Evolutionary conservation across 225 moss, liverwort and hornwort genomes (phyloP).

Genomic region (Marchantia paleacea): DNA sequence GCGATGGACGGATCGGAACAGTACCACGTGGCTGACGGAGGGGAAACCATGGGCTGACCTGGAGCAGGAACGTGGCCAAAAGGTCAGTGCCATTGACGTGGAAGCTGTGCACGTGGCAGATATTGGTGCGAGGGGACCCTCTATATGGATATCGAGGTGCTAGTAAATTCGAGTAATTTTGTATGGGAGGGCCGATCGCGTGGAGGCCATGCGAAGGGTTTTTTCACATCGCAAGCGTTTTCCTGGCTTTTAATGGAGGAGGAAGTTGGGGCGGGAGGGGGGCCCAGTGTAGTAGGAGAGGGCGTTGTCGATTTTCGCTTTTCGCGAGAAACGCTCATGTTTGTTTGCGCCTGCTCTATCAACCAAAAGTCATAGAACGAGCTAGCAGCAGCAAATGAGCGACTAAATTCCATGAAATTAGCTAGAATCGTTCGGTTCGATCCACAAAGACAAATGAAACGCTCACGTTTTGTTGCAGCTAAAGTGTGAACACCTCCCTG

Average conservation of each 20-base stretch:
- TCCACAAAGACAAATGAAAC: background rate
- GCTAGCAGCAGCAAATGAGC: background rate
- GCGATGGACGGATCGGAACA: background rate
- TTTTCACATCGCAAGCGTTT: conserved; percentile 12
- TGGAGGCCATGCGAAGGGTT: conserved; percentile 14
- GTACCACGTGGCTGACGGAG: background rate
- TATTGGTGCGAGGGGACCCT: background rate
- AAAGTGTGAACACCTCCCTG: background rate
- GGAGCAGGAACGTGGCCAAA: background rate
- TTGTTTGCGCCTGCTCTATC: conserved; percentile 15
- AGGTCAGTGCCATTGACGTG: background rate
- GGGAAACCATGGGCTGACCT: background rate
- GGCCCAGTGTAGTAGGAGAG: conserved; percentile 8
- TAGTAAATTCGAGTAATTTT: background rate
- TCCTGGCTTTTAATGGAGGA: conserved; percentile 9
- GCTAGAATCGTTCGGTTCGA: background rate
- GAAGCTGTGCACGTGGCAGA: background rate
- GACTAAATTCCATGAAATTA: conserved; percentile 2
- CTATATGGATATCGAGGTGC: background rate
- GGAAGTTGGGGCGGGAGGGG: conserved; percentile 14
- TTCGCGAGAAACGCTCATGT: conserved; percentile 12
- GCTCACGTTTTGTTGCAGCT: conserved; percentile 1
- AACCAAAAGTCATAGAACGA: background rate
- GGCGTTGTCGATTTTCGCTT: conserved; percentile 8
- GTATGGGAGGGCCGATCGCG: conserved; percentile 5